These are phyloP conservation scores for Areca catechu DNA, from an alignment of 176 grass and related monocot genomes.

Conservation along the genomic window DNA sequence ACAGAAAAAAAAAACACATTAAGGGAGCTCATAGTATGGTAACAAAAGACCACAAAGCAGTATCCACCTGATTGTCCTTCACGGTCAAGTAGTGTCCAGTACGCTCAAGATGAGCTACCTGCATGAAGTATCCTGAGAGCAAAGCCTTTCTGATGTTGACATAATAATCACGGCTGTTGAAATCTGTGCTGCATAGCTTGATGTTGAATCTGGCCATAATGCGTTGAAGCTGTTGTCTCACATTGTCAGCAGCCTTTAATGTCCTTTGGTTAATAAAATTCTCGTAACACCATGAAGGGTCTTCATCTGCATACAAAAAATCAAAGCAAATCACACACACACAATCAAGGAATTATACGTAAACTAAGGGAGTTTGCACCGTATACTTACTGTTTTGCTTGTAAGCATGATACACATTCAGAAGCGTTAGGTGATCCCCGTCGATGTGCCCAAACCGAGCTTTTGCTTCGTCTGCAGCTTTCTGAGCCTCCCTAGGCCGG, in stretches of 20 bases:
- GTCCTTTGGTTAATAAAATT: conserved; percentile 78
- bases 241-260: conserved; percentile 90
- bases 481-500: conserved; percentile 95
- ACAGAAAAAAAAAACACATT: too few species aligned
- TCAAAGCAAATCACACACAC: conserved; percentile 1
- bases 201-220: conserved; percentile 98
- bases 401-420: conserved; percentile 94
- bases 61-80: conserved; percentile 91
- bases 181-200: conserved; percentile 80
- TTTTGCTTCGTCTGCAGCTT: conserved; percentile 93
- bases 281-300: conserved; percentile 93
- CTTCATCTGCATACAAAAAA: conserved; percentile 42
- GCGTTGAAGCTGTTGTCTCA: conserved; percentile 81
- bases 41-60: too few species aligned
- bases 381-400: conserved; percentile 79
- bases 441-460: conserved; percentile 85
- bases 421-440: conserved; percentile 86
- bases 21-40: too few species aligned
- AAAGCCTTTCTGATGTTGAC: conserved; percentile 81
- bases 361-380: neutral
- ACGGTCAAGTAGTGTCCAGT: conserved; percentile 89
- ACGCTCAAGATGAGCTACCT: conserved; percentile 89
- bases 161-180: conserved; percentile 83
- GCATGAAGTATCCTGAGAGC: conserved; percentile 96
- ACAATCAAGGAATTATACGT: neutral